Evolutionary conservation across 805 yeast genomes (phyloP), one percentile per base, ranked within the genome.

Genomic region (Saitoella complicata): DNA sequence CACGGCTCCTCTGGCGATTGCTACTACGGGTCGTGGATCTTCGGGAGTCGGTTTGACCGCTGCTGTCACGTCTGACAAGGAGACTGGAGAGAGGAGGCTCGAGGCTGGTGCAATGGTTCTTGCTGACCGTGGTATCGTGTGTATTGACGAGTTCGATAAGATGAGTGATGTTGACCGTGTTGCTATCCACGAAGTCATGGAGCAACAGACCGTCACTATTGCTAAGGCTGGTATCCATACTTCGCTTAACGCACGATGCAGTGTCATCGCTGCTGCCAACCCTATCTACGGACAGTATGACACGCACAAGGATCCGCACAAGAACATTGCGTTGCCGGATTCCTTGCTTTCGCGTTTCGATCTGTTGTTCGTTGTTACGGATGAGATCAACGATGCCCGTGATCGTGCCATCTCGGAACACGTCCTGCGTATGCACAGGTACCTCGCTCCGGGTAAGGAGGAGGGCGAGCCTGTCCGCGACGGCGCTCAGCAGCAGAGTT

Each of bases 101-200:
- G 98, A 91, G 65, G 98, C 97, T 1, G 98, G 98, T 71, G 98
- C 98, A 3, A 88, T 91, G 96, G 98, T 91, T 36, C 69, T 91
- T 50, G 98, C 97, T 8, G 98, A 91, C 64, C 70, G 96, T 52
- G 98, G 98, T 51, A 73, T 91, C 46, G 96, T 91, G 38, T 91
- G 98, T 73, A 93, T 91, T 56, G 98, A 91, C 70, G 98, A 91
- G 69, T 91, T 91, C 58, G 98, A 88, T 66, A 91, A 91, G 64
- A 91, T 91, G 98, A 79, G 83, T 50, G 98, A 91, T 61, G 75
- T 78, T 31, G 98, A 91, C 66, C 74, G 98, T 59, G 97, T 91
- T 43, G 97, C 97, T 1, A 91, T 91, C 57, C 98, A 91, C 64
- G 98, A 91, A 72, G 98, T 91, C 42, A 91, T 91, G 98, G 98